Conservation (phyloP, 177 flowering plant genomes). For the Vitis hybrid region DNA sequence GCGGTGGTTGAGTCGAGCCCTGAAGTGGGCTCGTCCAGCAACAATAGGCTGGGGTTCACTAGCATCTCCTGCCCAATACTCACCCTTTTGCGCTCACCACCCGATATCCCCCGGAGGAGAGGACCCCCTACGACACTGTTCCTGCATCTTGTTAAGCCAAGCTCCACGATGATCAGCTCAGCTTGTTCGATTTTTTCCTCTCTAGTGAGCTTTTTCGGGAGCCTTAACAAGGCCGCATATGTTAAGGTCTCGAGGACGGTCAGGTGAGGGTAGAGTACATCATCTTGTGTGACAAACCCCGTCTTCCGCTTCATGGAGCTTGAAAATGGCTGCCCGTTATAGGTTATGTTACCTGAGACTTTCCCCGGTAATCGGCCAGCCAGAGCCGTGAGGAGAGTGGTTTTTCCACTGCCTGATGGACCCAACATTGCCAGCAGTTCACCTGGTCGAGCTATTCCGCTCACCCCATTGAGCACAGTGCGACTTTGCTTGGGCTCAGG, state of each 20-base stretch:
- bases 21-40: constrained; percentile 93
- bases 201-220: constrained; percentile 51
- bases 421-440: constrained; percentile 93
- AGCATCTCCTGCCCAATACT: constrained; percentile 94
- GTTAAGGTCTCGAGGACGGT: constrained; percentile 80
- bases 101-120: constrained; percentile 74
- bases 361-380: constrained; percentile 77
- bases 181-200: constrained; percentile 64
- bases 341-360: constrained; percentile 62
- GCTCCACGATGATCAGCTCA: constrained; percentile 54
- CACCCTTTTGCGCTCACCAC: constrained; percentile 91
- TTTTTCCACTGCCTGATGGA: constrained; percentile 93
- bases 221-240: constrained; percentile 67
- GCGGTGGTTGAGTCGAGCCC: constrained; percentile 97
- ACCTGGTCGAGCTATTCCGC: constrained; percentile 74
- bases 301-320: constrained; percentile 60
- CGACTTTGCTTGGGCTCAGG: constrained; percentile 41
- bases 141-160: constrained; percentile 68
- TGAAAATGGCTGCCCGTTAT: constrained; percentile 69
- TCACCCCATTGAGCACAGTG: constrained; percentile 56
- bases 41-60: constrained; percentile 78
- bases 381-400: constrained; percentile 80
- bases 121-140: constrained; percentile 64
- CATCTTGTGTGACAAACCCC: constrained; percentile 90
- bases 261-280: constrained; percentile 81